Conservation (phyloP, 1,139 yeast genomes). For the Magnusiomyces suaveolens region DNA sequence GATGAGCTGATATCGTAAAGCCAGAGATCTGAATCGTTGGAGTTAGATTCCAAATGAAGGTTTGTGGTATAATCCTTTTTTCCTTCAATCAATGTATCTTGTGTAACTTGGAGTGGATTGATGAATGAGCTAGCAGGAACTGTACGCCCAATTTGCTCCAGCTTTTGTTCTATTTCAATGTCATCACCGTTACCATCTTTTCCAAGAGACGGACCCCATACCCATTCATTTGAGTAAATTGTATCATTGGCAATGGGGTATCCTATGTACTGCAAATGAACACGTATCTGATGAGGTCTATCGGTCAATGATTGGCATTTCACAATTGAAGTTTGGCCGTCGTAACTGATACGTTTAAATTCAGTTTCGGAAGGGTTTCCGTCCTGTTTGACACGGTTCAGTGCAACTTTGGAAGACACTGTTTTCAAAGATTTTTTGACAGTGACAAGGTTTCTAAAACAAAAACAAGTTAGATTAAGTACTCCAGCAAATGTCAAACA, state of each 20-base stretch:
- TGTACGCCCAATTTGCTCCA: slow-evolving; percentile 62
- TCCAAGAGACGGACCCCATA: slow-evolving; percentile 66
- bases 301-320: slow-evolving; percentile 83
- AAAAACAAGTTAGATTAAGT: slow-evolving; percentile 3
- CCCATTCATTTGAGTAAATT: slow-evolving; percentile 53
- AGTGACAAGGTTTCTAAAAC: slow-evolving; percentile 33
- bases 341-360: slow-evolving; percentile 51
- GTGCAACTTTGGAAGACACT: slow-evolving; percentile 66
- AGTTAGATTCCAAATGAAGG: slow-evolving; percentile 78
- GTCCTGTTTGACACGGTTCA: slow-evolving; percentile 55
- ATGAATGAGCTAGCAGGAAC: slow-evolving; percentile 61
- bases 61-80: slow-evolving; percentile 64
- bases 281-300: slow-evolving; percentile 89
- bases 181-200: slow-evolving; percentile 43
- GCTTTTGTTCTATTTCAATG: slow-evolving; percentile 37
- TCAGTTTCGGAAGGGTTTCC: slow-evolving; percentile 51
- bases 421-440: slow-evolving; percentile 67
- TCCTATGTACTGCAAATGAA: slow-evolving; percentile 79
- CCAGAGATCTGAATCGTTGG: slow-evolving; percentile 78
- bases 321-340: slow-evolving; percentile 59
- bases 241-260: slow-evolving; percentile 95
- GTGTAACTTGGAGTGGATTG: slow-evolving; percentile 21
- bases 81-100: slow-evolving; percentile 34
- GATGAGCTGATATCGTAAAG: slow-evolving; percentile 65
- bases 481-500: background rate